Evolutionary conservation across 2,329 filamentous ascomycete genomes (phyloP).

Genomic region (Drechslera avenae): DNA sequence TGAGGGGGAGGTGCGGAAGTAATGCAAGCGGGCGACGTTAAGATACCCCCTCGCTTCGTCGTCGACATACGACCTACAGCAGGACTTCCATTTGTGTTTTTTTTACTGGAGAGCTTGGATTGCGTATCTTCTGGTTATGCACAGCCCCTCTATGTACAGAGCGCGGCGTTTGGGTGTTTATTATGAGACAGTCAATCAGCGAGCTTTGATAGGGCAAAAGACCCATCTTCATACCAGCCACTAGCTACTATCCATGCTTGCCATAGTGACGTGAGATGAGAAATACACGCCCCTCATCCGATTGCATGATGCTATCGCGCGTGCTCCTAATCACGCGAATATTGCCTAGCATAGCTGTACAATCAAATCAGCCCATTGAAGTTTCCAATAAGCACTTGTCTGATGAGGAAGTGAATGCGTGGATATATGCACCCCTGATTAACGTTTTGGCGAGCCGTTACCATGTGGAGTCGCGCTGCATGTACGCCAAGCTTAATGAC

Average conservation of each 20-base stretch:
- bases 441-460: conserved; percentile 12
- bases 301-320: no score
- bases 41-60: conserved; percentile 23
- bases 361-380: no score
- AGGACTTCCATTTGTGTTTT: conserved; percentile 19
- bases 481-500: conserved; percentile 22
- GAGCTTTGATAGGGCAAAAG: conserved; percentile 1
- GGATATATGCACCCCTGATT: conserved; percentile 8
- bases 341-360: no score
- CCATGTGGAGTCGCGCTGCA: conserved; percentile 16
- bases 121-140: conserved; percentile 10
- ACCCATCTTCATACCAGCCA: not conserved
- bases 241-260: not conserved
- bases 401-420: no score
- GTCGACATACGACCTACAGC: conserved; percentile 12
- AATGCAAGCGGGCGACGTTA: conserved; percentile 13
- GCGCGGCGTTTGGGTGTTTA: conserved; percentile 15
- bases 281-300: no score
- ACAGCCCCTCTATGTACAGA: conserved; percentile 8
- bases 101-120: conserved; percentile 1
- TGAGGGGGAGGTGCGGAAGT: conserved; percentile 6
- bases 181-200: conserved; percentile 4
- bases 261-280: not conserved
- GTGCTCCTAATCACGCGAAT: no score
- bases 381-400: no score